These are phyloP conservation scores for Piedraia hortae DNA, from an alignment of 2,329 filamentous ascomycete genomes.

Conservation along the genomic window DNA sequence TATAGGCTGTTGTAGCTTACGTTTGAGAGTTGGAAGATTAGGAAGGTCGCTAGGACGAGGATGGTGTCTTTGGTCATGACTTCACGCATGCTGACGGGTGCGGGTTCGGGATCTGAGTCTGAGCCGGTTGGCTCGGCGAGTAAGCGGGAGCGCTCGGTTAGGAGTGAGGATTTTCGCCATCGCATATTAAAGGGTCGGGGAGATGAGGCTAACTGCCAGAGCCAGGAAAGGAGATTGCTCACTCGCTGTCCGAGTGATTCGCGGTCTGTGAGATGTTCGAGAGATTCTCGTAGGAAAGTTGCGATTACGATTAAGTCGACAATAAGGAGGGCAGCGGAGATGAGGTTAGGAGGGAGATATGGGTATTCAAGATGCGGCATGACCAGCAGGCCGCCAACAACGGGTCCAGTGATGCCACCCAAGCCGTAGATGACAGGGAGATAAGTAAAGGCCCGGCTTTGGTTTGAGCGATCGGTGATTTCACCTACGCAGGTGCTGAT, in stretches of 20 bases:
- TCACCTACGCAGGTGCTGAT: constrained; percentile 86
- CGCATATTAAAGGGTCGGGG: constrained; percentile 31
- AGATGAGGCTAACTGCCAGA: constrained; percentile 41
- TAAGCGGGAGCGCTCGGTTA: constrained; percentile 3
- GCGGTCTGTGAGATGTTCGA: constrained; percentile 36
- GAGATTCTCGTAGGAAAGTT: constrained; percentile 68
- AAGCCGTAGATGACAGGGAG: constrained; percentile 88
- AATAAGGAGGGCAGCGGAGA: constrained; percentile 44
- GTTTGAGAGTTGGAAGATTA: constrained; percentile 82
- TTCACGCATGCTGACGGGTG: constrained; percentile 25
- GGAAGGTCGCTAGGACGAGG: constrained; percentile 55
- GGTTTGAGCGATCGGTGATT: constrained; percentile 82
- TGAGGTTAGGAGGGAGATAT: constrained; percentile 60
- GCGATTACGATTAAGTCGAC: constrained; percentile 45
- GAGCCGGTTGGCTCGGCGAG: constrained; percentile 5
- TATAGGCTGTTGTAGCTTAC: constrained; percentile 89
- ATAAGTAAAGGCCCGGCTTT: constrained; percentile 80
- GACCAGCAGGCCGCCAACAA: constrained; percentile 67
- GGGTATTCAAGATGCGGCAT: constrained; percentile 35
- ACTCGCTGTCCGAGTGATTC: constrained; percentile 32
- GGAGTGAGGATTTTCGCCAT: constrained; percentile 4
- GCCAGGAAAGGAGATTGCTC: constrained; percentile 33
- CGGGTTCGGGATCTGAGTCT: constrained; percentile 5
- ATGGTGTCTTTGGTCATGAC: constrained; percentile 60
- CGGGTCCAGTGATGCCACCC: constrained; percentile 74